phyloP scores from a whole-genome alignment of 2,329 filamentous ascomycete species.

The Pseudogymnoascus pannorum region DNA sequence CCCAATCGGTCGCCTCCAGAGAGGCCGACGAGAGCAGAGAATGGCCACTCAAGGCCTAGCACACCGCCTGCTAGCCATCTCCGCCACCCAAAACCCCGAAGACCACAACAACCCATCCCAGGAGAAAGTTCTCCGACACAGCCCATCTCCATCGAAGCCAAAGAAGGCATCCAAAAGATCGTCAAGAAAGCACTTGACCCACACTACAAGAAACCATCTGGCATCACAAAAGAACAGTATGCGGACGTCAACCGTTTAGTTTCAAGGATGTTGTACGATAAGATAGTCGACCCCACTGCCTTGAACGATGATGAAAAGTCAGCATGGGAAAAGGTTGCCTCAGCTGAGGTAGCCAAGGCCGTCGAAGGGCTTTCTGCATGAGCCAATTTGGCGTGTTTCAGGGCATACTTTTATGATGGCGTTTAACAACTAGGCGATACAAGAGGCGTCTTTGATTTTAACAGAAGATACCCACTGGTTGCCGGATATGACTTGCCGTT shows the following conservation, averaged over 20 bases:
- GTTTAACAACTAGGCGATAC: slow-evolving; percentile 6
- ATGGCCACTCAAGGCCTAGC: slow-evolving; percentile 21
- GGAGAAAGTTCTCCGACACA: slow-evolving; percentile 62
- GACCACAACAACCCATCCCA: slow-evolving; percentile 21
- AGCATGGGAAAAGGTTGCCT: slow-evolving; percentile 69
- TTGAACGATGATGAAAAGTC: slow-evolving; percentile 60
- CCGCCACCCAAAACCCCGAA: slow-evolving; percentile 25
- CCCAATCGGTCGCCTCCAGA: slow-evolving; percentile 47
- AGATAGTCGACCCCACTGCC: slow-evolving; percentile 33
- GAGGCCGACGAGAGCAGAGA: slow-evolving; percentile 16
- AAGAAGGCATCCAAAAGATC: slow-evolving; percentile 81
- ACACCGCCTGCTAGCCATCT: slow-evolving; percentile 16
- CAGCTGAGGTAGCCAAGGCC: slow-evolving; percentile 70
- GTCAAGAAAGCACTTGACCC: slow-evolving; percentile 78
- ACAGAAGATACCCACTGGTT: not conserved
- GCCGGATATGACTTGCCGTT: not conserved
- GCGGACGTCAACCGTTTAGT: slow-evolving; percentile 86
- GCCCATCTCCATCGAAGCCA: slow-evolving; percentile 69
- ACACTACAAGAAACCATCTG: slow-evolving; percentile 65
- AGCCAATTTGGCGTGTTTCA: slow-evolving; percentile 18
- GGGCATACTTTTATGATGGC: slow-evolving; percentile 5
- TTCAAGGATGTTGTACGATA: slow-evolving; percentile 79
- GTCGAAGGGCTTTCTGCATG: slow-evolving; percentile 50
- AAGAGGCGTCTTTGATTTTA: not conserved
- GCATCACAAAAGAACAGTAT: slow-evolving; percentile 82